Percentiles rank a stretch among this genome's conserved stretches.
These are phyloP conservation scores for Naganishia antarctica DNA, from an alignment of 768 basidiomycete species.

Conservation along the genomic window DNA sequence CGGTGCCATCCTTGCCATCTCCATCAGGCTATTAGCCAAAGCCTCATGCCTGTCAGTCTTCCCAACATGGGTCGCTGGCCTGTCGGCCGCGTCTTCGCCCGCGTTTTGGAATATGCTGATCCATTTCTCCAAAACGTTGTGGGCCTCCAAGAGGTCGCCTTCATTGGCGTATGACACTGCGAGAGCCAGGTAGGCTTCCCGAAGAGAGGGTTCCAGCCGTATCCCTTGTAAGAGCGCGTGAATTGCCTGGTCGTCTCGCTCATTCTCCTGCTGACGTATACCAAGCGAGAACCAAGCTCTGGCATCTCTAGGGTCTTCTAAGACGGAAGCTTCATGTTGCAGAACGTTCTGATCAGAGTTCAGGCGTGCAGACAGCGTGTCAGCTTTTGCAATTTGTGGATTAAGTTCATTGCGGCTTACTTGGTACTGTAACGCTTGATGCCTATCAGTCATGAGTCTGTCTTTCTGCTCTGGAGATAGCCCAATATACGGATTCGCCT, in stretches of 20 bases:
- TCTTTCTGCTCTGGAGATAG: constrained; percentile 5
- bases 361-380: no score
- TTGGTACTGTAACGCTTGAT: constrained; percentile 24
- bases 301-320: constrained; percentile 66
- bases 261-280: constrained; percentile 95
- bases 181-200: constrained; percentile 75
- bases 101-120: constrained; percentile 44
- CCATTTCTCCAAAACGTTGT: constrained; percentile 81
- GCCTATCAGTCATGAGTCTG: neutral
- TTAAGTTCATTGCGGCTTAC: constrained; percentile 7
- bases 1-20: constrained; percentile 64
- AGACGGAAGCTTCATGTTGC: constrained; percentile 82
- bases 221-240: constrained; percentile 74
- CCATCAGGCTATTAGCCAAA: constrained; percentile 72
- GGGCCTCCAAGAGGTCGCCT: constrained; percentile 65
- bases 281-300: constrained; percentile 85
- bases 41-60: constrained; percentile 44
- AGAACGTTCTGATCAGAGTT: constrained; percentile 86
- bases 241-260: constrained; percentile 84
- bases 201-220: constrained; percentile 69
- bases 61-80: constrained; percentile 23
- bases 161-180: constrained; percentile 90
- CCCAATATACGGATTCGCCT: constrained; percentile 40
- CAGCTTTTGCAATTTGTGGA: no score
- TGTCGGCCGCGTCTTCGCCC: constrained; percentile 4